A percentile compares a stretch with the other conserved stretches of the same genome.
Conservation (phyloP, 495 filamentous ascomycete species). For the Penicillium flavigenum region DNA sequence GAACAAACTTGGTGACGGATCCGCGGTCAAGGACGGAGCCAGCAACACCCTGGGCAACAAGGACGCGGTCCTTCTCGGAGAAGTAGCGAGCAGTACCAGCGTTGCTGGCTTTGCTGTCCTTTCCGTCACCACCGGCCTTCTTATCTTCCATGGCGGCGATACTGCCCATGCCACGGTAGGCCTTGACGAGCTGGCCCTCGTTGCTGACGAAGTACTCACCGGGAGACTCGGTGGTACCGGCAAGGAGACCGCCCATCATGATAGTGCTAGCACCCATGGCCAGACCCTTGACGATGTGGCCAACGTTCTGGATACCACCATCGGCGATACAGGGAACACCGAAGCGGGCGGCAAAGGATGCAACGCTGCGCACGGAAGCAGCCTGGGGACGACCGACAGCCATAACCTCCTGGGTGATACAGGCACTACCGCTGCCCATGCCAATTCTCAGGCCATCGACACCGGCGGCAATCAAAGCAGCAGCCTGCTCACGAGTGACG, state of each 20-base stretch:
- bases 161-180: constrained; percentile 96
- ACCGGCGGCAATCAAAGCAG: constrained; percentile 85
- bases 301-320: constrained; percentile 96
- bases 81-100: constrained; percentile 98
- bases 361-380: constrained; percentile 84
- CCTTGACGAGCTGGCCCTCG: constrained; percentile 97
- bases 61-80: constrained; percentile 88
- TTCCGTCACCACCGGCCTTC: constrained; percentile 68
- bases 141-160: constrained; percentile 99
- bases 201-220: constrained; percentile 94
- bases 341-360: constrained; percentile 83
- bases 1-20: constrained; percentile 89
- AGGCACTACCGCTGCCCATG: constrained; percentile 97
- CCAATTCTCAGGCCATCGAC: constrained; percentile 96
- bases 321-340: constrained; percentile 98
- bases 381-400: constrained; percentile 95
- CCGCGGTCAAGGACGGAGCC: constrained; percentile 70
- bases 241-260: constrained; percentile 99
- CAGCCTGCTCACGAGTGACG: constrained; percentile 93
- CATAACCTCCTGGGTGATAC: constrained; percentile 99
- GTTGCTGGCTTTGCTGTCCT: constrained; percentile 82
- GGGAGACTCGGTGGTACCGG: constrained; percentile 95
- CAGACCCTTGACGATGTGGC: constrained; percentile 97
- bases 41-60: constrained; percentile 96
- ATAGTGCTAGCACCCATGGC: constrained; percentile 91